phyloP scores from a whole-genome alignment of 352 stramenopile genomes.

The Albugo candida region DNA sequence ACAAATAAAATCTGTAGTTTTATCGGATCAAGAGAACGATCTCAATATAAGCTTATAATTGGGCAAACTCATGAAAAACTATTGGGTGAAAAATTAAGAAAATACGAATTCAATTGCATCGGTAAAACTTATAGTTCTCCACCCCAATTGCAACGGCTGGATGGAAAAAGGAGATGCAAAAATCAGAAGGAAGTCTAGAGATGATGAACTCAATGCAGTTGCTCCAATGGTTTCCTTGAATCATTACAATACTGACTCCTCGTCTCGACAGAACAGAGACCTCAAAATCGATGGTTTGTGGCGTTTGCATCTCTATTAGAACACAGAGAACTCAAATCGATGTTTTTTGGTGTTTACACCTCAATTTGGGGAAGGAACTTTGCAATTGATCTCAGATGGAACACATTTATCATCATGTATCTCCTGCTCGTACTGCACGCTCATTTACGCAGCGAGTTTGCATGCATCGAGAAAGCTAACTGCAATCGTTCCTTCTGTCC shows the following conservation, averaged over 20 bases:
- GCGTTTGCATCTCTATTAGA: too few species aligned
- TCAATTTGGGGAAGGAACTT: constrained; percentile 24
- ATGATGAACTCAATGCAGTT: constrained; percentile 14
- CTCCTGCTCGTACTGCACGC: constrained; percentile 46
- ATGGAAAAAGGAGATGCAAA: constrained; percentile 45
- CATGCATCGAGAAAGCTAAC: constrained; percentile 38
- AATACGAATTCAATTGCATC: too few species aligned
- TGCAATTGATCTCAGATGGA: constrained; percentile 84
- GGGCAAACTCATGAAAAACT: too few species aligned
- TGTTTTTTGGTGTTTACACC: constrained; percentile 2
- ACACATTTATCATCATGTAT: constrained; percentile 84
- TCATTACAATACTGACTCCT: constrained; percentile 4
- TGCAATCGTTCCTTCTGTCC: constrained; percentile 85
- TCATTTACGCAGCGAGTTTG: constrained; percentile 77
- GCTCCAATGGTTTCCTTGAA: too few species aligned
- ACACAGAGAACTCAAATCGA: too few species aligned
- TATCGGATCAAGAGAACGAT: too few species aligned
- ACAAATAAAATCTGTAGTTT: too few species aligned
- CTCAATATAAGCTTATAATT: too few species aligned
- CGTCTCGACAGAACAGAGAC: constrained; percentile 6
- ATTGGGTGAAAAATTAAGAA: too few species aligned
- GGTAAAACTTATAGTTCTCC: too few species aligned
- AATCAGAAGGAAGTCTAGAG: constrained; percentile 45
- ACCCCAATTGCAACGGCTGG: too few species aligned
- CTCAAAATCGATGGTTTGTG: constrained; percentile 32